phyloP scores from a whole-genome alignment of 768 basidiomycete species.

The Trametes villosa region DNA sequence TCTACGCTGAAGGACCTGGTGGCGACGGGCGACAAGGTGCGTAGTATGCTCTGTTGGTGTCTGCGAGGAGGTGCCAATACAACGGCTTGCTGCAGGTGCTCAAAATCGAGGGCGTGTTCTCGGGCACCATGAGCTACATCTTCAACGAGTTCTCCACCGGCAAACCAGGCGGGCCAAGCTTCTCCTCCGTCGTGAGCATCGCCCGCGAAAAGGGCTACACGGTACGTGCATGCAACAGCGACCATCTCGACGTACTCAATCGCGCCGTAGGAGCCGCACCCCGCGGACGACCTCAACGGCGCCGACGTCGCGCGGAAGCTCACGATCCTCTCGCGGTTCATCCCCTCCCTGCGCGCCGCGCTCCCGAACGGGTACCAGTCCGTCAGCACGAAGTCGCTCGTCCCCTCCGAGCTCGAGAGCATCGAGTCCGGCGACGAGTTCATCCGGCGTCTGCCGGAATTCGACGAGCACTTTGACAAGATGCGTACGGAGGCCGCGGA shows the following conservation, averaged over 20 bases:
- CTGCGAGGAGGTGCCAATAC: not conserved
- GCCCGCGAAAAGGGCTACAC: constrained; percentile 96
- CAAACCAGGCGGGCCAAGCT: constrained; percentile 66
- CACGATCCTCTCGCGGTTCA: constrained; percentile 88
- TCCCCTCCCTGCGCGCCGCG: constrained; percentile 53
- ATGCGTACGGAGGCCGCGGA: constrained; percentile 77
- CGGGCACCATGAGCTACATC: constrained; percentile 97
- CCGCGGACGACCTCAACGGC: constrained; percentile 94
- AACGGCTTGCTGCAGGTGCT: constrained; percentile 15
- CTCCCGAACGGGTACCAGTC: constrained; percentile 81
- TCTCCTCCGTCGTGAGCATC: constrained; percentile 86
- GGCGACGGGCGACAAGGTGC: constrained; percentile 89
- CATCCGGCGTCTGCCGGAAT: constrained; percentile 75
- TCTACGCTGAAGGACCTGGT: constrained; percentile 92
- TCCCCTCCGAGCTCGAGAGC: constrained; percentile 73
- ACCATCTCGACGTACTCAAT: not conserved
- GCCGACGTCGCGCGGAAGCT: constrained; percentile 97
- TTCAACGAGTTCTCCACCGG: constrained; percentile 93
- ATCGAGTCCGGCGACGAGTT: constrained; percentile 82
- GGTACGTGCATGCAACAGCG: constrained; percentile 45
- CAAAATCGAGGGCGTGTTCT: constrained; percentile 97
- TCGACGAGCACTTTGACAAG: constrained; percentile 77
- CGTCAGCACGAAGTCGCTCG: constrained; percentile 83
- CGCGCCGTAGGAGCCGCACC: constrained; percentile 84
- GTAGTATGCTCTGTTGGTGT: constrained; percentile 19